Conservation (phyloP, 805 yeast genomes). For the Metschnikowia kofuensis region DNA sequence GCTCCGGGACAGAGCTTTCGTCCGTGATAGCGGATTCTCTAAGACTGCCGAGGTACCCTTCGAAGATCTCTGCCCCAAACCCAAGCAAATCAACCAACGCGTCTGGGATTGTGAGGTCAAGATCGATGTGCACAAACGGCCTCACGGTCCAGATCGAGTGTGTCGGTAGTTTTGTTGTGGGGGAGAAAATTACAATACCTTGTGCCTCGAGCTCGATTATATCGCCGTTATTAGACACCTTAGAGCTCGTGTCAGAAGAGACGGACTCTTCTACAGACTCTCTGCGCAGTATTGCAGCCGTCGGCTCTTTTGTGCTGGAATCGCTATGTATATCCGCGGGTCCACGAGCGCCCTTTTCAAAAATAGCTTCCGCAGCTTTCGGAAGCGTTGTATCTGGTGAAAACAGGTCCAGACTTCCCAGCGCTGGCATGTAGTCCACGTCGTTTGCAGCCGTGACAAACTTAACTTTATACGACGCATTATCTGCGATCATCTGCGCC, state of each 20-base stretch:
- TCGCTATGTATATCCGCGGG: neutral
- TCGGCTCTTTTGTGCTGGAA: no score
- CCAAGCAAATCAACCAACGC: constrained; percentile 75
- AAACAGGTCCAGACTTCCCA: neutral
- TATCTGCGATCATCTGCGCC: constrained; percentile 66
- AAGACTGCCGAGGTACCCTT: constrained; percentile 63
- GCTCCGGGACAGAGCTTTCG: constrained; percentile 68
- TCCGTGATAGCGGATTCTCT: constrained; percentile 63
- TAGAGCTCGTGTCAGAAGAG: constrained; percentile 20
- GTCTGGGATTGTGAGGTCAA: constrained; percentile 67
- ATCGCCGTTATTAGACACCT: constrained; percentile 53
- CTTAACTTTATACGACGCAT: constrained; percentile 72
- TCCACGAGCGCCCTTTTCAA: neutral
- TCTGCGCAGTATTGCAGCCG: neutral
- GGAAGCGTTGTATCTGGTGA: neutral
- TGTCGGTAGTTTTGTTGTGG: constrained; percentile 53
- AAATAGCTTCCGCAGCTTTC: neutral
- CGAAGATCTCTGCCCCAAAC: constrained; percentile 83
- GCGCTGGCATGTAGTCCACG: neutral
- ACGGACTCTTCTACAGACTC: neutral
- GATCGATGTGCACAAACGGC: constrained; percentile 64
- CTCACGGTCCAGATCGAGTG: constrained; percentile 94
- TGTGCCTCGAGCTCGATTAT: constrained; percentile 85
- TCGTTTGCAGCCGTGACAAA: constrained; percentile 55
- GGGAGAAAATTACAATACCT: constrained; percentile 77